Conservation (phyloP, 495 filamentous ascomycete genomes). For the Penicillium lividum region DNA sequence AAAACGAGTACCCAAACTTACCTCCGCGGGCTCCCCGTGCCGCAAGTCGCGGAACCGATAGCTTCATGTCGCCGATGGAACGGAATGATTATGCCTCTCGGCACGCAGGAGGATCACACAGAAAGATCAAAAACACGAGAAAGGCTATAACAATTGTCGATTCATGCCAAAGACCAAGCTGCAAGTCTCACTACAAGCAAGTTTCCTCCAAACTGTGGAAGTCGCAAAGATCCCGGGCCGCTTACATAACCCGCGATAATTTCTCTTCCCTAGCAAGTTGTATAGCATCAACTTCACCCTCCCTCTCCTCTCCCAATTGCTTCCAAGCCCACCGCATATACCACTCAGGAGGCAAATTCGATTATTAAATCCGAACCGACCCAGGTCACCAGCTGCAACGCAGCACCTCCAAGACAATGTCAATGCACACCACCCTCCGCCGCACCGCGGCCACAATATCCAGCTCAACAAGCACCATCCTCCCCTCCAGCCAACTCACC, state of each 20-base stretch:
- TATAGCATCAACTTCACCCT: constrained; percentile 24
- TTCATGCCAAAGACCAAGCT: constrained; percentile 11
- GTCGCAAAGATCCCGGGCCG: constrained; percentile 19
- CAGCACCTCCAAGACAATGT: constrained; percentile 29
- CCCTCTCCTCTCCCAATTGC: constrained; percentile 16
- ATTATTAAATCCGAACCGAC: background rate
- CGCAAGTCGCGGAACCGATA: constrained; percentile 30
- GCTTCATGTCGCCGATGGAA: constrained; percentile 35
- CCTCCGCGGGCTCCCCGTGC: constrained; percentile 28
- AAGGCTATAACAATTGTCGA: background rate
- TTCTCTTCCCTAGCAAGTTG: constrained; percentile 25
- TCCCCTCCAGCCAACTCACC: constrained; percentile 27
- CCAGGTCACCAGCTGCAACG: background rate
- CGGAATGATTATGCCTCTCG: constrained; percentile 10
- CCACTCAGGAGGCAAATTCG: background rate
- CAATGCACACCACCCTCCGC: constrained; percentile 45
- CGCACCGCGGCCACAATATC: constrained; percentile 39
- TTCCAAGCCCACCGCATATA: constrained; percentile 1
- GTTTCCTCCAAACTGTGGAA: constrained; percentile 4
- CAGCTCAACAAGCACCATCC: constrained; percentile 29
- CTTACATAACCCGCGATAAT: constrained; percentile 35
- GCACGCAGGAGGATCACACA: constrained; percentile 13
- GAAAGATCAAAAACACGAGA: background rate
- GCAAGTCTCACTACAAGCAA: constrained; percentile 15
- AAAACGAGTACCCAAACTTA: constrained; percentile 12